Base-by-base conservation (phyloP, 768 basidiomycete species). In the Podaxis sp. region DNA sequence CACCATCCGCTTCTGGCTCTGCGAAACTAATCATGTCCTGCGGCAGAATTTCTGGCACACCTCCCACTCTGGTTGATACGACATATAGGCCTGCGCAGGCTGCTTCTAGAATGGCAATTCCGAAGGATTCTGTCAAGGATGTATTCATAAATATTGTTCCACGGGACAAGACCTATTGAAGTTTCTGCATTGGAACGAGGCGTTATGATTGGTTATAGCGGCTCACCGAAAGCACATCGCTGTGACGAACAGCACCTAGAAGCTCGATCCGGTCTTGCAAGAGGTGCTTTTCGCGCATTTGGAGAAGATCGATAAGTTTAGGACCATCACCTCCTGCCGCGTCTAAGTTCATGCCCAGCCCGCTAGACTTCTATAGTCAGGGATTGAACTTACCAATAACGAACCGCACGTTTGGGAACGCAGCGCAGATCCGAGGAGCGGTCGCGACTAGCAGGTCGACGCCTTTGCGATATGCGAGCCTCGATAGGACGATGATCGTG, bases 71-170 rank as follows among this genome's bases (percentile, higher is more conserved):
- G 0, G 97, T 98, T 46, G 89, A 89, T 54, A 98, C 96, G 55
- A 98, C 90, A 70, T 96, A 96, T 15, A 98, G 80, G 1, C 97
- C 96, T 0, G 94, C 87, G 66, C 93, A 96, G 0, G 97, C 97
- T 0, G 96, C 97, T 77, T 99, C 97, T 47, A 99, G 83, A 66
- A 96, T 95, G n/a, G 91, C 93, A 66, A 96, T 98, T 0, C 97
- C 96, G 67, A 98, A 99, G 0, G 97, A 85, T 72, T 98, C 97
- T 1, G 96, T 98, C 25, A 98, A 82, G 0, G 94, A 96, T 0
- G 97, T 96, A 70, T 96, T 97, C 79, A 99, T 80, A 75, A 90
- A 99, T 64, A 99, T 95, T 12, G 92, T 82, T 1, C 96, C 97
- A 47, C 86, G 87, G 6, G 80, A 79, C 11, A 99, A 82, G n/a